Evolutionary conservation across 495 filamentous ascomycete genomes (phyloP).

Genomic region (Terfezia claveryi): DNA sequence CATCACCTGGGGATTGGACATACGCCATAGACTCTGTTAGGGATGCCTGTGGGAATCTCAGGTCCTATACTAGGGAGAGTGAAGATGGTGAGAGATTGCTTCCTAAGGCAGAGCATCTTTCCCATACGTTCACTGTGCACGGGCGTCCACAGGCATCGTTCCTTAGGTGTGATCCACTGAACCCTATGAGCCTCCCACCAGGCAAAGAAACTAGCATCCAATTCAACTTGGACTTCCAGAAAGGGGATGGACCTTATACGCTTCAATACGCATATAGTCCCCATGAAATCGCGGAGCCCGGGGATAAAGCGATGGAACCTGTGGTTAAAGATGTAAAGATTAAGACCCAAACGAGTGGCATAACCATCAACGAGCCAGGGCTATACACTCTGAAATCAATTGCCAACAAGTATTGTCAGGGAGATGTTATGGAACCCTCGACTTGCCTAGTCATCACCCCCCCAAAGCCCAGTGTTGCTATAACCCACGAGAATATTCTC

Average conservation of each 20-base stretch:
- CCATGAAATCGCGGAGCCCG: conserved; percentile 35
- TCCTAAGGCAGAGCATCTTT: conserved; percentile 37
- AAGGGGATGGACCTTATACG: conserved; percentile 32
- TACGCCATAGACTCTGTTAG: conserved; percentile 81
- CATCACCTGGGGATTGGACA: conserved; percentile 51
- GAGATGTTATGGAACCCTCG: conserved; percentile 77
- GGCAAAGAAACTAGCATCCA: conserved; percentile 49
- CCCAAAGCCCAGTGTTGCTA: conserved; percentile 54
- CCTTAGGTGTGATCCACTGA: conserved; percentile 47
- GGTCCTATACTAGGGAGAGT: conserved; percentile 47
- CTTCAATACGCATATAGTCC: conserved; percentile 49
- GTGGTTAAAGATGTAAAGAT: conserved; percentile 30
- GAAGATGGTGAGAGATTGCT: conserved; percentile 39
- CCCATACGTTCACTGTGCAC: conserved; percentile 63
- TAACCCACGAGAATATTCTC: conserved; percentile 55
- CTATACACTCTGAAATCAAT: conserved; percentile 66
- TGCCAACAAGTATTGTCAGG: conserved; percentile 55
- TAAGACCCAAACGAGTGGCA: conserved; percentile 28
- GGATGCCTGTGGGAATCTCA: conserved; percentile 71
- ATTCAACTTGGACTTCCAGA: conserved; percentile 41
- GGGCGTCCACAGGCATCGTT: conserved; percentile 58
- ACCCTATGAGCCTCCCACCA: conserved; percentile 60
- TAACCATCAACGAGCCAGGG: conserved; percentile 49
- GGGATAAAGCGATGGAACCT: conserved; percentile 33
- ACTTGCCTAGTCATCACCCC: conserved; percentile 79